Percentiles rank a stretch among this genome's conserved stretches.
Evolutionary conservation across 192 early-diverging fungal species (phyloP).

Genomic region (Coemansia aciculifera): DNA sequence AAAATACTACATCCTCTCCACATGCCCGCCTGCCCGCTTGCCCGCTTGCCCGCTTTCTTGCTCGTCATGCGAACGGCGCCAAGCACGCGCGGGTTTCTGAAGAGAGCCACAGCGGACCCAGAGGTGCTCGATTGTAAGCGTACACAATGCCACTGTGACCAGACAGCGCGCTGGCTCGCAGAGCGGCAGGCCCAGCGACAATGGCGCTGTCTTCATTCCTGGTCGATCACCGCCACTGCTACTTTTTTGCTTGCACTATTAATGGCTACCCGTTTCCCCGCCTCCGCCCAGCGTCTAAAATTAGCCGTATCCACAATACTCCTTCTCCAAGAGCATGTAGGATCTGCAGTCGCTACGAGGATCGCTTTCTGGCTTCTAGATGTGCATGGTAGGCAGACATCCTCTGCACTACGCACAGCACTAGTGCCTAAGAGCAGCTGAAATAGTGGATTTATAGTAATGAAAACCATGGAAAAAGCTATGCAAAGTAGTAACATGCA

Average conservation of each 20-base stretch:
- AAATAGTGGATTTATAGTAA: neutral
- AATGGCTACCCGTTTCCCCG: neutral
- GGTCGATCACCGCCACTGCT: neutral
- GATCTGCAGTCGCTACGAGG: neutral
- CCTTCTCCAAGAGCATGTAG: slow-evolving; percentile 1
- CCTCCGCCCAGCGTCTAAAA: neutral
- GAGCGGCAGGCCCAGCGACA: neutral
- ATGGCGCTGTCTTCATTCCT: neutral
- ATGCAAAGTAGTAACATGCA: slow-evolving; percentile 31
- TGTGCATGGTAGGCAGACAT: neutral
- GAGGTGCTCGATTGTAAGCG: neutral
- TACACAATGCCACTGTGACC: neutral
- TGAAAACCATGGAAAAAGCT: neutral
- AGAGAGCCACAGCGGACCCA: neutral
- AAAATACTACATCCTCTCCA: neutral
- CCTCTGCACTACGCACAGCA: neutral
- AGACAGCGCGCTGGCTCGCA: neutral
- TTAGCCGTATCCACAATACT: neutral
- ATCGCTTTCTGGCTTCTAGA: neutral
- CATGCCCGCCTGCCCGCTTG: neutral
- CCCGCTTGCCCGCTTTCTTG: neutral
- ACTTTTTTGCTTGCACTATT: no score
- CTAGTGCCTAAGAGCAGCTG: neutral
- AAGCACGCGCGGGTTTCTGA: neutral
- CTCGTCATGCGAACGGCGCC: neutral